Percentiles rank a stretch among this genome's conserved stretches.
Evolutionary conservation across 2,329 filamentous ascomycete genomes (phyloP).

Genomic region (Pestalotiopsis sp.): DNA sequence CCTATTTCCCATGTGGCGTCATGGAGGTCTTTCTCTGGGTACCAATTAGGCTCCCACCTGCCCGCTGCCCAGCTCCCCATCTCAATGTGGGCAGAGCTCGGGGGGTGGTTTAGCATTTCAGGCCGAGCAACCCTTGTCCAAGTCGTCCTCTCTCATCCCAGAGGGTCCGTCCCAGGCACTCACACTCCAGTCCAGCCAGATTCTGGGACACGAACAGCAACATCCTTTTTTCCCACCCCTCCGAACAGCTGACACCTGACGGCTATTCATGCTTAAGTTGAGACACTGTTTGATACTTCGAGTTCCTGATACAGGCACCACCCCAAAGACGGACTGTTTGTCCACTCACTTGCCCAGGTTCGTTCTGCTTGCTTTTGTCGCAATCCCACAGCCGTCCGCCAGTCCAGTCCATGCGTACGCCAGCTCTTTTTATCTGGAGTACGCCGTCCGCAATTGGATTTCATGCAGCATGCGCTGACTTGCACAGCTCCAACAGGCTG

Average conservation of each 20-base stretch:
- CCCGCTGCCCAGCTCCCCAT: background rate
- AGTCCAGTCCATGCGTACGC: background rate
- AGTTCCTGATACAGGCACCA: background rate
- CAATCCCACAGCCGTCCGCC: background rate
- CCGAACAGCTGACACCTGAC: background rate
- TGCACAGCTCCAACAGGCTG: conserved; percentile 43
- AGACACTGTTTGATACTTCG: conserved; percentile 2
- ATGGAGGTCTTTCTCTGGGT: background rate
- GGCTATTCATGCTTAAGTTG: conserved; percentile 3
- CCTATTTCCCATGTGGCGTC: background rate
- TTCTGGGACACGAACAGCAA: conserved; percentile 7
- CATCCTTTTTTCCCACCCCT: background rate
- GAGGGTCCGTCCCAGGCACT: background rate
- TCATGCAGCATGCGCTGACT: conserved; percentile 48
- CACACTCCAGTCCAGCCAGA: background rate
- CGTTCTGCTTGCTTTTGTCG: background rate
- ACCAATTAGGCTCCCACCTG: background rate
- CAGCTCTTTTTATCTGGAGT: conserved; percentile 2
- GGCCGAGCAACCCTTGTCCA: conserved; percentile 4
- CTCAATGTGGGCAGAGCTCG: background rate
- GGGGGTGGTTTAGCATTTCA: background rate
- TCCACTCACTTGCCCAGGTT: background rate
- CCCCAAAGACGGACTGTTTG: background rate
- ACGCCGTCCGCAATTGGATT: conserved; percentile 15
- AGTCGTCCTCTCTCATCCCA: conserved; percentile 1